Conservation (phyloP, 73 alveolate species). For the Paramecium pentaurelia region DNA sequence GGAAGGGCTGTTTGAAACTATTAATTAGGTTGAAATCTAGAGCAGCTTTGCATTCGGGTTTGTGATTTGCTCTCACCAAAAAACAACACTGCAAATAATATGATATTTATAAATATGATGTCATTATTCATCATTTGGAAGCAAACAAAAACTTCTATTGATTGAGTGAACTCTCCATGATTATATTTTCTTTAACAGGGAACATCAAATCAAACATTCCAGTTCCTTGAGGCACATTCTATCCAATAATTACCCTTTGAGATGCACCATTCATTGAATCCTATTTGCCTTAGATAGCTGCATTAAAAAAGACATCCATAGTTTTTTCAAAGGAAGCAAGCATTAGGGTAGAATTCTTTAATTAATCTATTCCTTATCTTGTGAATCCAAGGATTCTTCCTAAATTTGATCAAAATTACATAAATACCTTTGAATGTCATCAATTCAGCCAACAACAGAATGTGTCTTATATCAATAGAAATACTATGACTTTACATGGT, state of each 20-base stretch:
- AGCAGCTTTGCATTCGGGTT: neutral
- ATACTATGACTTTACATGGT: constrained; percentile 47
- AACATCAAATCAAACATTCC: constrained; percentile 56
- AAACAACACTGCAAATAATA: neutral
- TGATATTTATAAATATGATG: neutral
- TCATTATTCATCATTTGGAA: neutral
- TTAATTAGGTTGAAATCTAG: neutral
- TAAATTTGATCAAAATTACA: neutral
- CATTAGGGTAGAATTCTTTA: constrained; percentile 49
- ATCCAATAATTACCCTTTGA: constrained; percentile 52
- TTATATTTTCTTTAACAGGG: neutral
- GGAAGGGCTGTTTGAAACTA: neutral
- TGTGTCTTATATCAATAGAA: constrained; percentile 46
- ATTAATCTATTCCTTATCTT: constrained; percentile 39
- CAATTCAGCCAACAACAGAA: constrained; percentile 40
- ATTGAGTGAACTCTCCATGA: neutral
- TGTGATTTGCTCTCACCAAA: neutral
- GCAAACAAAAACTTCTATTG: neutral
- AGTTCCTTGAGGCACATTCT: constrained; percentile 54
- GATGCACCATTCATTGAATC: constrained; percentile 61
- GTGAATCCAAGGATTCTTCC: constrained; percentile 50
- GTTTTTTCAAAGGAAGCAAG: constrained; percentile 61
- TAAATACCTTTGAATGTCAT: constrained; percentile 50
- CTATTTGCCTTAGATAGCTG: constrained; percentile 38
- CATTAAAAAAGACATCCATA: constrained; percentile 50